Percentiles rank a stretch among this genome's conserved stretches.
Conservation (phyloP, 495 filamentous ascomycete species). For the Lophiostoma macrostomum region DNA sequence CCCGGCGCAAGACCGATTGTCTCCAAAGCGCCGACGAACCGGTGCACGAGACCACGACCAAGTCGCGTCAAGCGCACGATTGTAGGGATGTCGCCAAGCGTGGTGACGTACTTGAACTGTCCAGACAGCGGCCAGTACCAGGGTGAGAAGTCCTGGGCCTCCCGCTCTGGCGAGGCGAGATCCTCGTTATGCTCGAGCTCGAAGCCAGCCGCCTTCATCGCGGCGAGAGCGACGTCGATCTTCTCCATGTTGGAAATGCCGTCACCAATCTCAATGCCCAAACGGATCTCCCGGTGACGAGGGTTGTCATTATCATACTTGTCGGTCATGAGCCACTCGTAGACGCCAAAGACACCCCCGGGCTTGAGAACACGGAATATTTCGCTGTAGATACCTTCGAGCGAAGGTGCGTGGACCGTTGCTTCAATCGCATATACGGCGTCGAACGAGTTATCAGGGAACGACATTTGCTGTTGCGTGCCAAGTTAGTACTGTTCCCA, state of each 20-base stretch:
- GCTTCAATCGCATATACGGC: constrained; percentile 98
- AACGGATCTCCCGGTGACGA: constrained; percentile 83
- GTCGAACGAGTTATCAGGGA: constrained; percentile 87
- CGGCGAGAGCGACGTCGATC: constrained; percentile 75
- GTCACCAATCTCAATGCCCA: constrained; percentile 94
- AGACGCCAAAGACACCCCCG: constrained; percentile 93
- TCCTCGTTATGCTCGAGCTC: constrained; percentile 84
- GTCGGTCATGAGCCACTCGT: constrained; percentile 99
- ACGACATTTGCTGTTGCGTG: constrained; percentile 77
- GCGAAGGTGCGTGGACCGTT: constrained; percentile 88
- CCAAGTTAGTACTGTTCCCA: constrained; percentile 3
- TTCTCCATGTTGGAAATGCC: constrained; percentile 99
- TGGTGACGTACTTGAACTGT: constrained; percentile 76
- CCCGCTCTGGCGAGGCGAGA: constrained; percentile 76
- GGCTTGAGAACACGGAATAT: constrained; percentile 96
- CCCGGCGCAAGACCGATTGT: constrained; percentile 67
- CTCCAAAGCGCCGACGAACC: constrained; percentile 77
- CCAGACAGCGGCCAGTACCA: constrained; percentile 96
- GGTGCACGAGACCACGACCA: constrained; percentile 72
- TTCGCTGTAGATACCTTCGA: constrained; percentile 92
- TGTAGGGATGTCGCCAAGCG: constrained; percentile 75
- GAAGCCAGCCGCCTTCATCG: constrained; percentile 88
- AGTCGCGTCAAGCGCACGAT: constrained; percentile 88
- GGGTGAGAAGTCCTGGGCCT: constrained; percentile 60
- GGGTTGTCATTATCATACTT: constrained; percentile 86